phyloP scores from a whole-genome alignment of 257 asterid genomes.

The Mitragyna speciosa region DNA sequence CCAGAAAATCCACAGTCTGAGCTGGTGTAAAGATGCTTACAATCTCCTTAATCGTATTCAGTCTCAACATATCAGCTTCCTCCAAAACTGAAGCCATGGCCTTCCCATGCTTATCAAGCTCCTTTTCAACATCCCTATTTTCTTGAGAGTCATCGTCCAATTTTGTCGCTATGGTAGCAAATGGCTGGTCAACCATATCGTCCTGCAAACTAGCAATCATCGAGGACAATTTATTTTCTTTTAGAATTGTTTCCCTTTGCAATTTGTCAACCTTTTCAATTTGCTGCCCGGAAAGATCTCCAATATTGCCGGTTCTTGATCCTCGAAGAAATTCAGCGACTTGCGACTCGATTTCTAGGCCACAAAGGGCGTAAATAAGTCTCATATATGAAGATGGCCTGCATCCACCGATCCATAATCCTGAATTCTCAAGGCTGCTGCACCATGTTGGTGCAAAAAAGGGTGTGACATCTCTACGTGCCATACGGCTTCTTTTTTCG shows the following conservation, averaged over 20 bases:
- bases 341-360: slow-evolving; percentile 18
- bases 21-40: slow-evolving; percentile 25
- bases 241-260: slow-evolving; percentile 20
- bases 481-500: slow-evolving; percentile 28
- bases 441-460: slow-evolving; percentile 48
- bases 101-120: slow-evolving; percentile 14
- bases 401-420: slow-evolving; percentile 46
- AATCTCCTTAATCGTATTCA: slow-evolving; percentile 31
- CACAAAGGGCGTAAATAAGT: slow-evolving; percentile 26
- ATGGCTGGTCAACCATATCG: slow-evolving; percentile 36
- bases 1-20: slow-evolving; percentile 35
- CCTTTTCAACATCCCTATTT: slow-evolving; percentile 2
- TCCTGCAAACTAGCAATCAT: slow-evolving; percentile 32
- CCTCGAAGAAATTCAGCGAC: slow-evolving; percentile 17
- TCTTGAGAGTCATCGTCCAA: neutral
- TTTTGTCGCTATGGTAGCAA: slow-evolving; percentile 20
- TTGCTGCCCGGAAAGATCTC: slow-evolving; percentile 23
- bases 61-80: slow-evolving; percentile 37
- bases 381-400: slow-evolving; percentile 40
- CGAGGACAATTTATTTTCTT: slow-evolving; percentile 17
- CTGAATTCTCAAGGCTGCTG: slow-evolving; percentile 34
- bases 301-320: slow-evolving; percentile 1
- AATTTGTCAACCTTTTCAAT: slow-evolving; percentile 19
- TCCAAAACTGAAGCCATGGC: slow-evolving; percentile 27
- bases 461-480: slow-evolving; percentile 33